These are phyloP conservation scores for Xerocomellus chrysenteron DNA, from an alignment of 768 basidiomycete genomes.

Conservation along the genomic window DNA sequence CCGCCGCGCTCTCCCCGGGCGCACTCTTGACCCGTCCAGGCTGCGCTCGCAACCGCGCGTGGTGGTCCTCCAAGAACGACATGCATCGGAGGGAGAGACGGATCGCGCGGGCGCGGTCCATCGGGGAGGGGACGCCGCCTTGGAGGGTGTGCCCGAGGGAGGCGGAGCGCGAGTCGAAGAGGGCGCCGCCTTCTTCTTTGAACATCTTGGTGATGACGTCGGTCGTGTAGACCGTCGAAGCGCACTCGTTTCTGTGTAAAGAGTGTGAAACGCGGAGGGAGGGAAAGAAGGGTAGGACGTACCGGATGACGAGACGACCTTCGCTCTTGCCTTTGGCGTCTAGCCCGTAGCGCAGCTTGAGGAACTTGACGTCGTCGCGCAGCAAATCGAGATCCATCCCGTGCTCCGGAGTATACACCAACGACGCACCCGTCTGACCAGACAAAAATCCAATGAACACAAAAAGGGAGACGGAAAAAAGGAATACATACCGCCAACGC, in stretches of 20 bases:
- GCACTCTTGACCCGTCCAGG: slow-evolving; percentile 55
- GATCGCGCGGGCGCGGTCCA: slow-evolving; percentile 88
- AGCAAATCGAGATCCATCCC: slow-evolving; percentile 85
- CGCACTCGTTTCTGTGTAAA: slow-evolving; percentile 68
- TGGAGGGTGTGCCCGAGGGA: slow-evolving; percentile 96
- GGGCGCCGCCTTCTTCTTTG: slow-evolving; percentile 86
- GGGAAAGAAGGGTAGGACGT: slow-evolving; percentile 23
- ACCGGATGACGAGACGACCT: slow-evolving; percentile 92
- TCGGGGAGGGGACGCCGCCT: slow-evolving; percentile 92
- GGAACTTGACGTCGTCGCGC: slow-evolving; percentile 80
- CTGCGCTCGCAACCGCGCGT: slow-evolving; percentile 52
- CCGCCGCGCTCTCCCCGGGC: slow-evolving; percentile 67
- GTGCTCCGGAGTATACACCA: slow-evolving; percentile 92
- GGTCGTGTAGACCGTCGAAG: slow-evolving; percentile 89
- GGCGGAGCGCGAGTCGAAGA: slow-evolving; percentile 96
- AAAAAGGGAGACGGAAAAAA: neutral
- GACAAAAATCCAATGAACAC: neutral
- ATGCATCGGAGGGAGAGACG: slow-evolving; percentile 91
- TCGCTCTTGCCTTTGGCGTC: slow-evolving; percentile 90
- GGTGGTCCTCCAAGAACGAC: slow-evolving; percentile 88
- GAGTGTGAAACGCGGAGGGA: neutral
- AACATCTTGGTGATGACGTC: slow-evolving; percentile 91
- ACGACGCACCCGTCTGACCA: slow-evolving; percentile 82
- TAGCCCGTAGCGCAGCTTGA: slow-evolving; percentile 80
- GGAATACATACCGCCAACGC: slow-evolving; percentile 78